Evolutionary conservation across 805 yeast genomes (phyloP).

Genomic region (Groenewaldozyma salmanticensis): DNA sequence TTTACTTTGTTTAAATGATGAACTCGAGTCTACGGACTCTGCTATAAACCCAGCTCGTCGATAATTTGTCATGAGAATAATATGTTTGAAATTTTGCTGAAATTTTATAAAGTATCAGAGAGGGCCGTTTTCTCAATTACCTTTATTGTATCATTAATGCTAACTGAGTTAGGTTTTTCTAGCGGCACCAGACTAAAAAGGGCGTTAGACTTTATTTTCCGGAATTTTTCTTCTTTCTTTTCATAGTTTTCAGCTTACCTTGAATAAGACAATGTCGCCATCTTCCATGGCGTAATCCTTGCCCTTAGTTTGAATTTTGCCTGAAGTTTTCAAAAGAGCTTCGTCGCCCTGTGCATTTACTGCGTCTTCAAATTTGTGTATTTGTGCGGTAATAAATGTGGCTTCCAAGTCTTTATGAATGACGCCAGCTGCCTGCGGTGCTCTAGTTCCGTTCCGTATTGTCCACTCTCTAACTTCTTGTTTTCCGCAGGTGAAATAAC

Average conservation of each 20-base stretch:
- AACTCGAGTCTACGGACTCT: conserved; percentile 13
- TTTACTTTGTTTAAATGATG: no score
- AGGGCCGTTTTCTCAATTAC: background rate
- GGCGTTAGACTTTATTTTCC: background rate
- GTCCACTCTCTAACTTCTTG: conserved; percentile 97
- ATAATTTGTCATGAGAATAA: conserved; percentile 24
- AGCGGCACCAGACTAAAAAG: conserved; percentile 1
- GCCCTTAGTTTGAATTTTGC: conserved; percentile 58
- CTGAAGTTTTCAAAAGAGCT: conserved; percentile 45
- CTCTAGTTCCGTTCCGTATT: conserved; percentile 78
- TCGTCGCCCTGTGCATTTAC: conserved; percentile 38
- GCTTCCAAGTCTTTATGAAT: conserved; percentile 92
- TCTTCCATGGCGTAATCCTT: conserved; percentile 73
- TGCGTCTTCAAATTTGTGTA: conserved; percentile 59
- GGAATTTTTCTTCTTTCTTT: background rate
- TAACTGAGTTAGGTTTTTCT: no score
- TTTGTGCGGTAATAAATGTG: conserved; percentile 90
- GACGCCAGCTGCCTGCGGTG: conserved; percentile 99
- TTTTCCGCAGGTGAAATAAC: conserved; percentile 83
- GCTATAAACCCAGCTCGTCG: conserved; percentile 30
- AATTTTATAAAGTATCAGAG: conserved; percentile 4
- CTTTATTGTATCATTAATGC: no score
- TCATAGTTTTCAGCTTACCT: conserved; percentile 20
- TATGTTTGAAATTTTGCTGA: conserved; percentile 14
- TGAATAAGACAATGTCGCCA: conserved; percentile 71